Base-by-base conservation (phyloP, 495 filamentous ascomycete genomes). In the Penicillium ucsense region DNA sequence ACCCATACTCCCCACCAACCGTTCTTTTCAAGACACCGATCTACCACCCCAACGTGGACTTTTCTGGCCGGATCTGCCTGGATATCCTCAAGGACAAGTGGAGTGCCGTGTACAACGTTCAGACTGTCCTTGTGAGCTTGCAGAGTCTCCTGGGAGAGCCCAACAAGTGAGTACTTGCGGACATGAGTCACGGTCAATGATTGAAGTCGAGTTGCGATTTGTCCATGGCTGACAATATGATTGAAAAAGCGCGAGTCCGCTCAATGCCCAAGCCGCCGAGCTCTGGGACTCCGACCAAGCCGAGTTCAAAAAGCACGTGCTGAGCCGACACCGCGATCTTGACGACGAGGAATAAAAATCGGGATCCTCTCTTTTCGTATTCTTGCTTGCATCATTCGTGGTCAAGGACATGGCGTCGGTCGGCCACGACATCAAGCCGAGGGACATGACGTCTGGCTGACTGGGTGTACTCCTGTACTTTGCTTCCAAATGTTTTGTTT, bases 31-130 rank as follows among this genome's bases (percentile, higher is more conserved):
- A 85, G 63, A 94, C 89, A 1, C 87, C 88, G 9, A 94, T 95
- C 65, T 94, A 91, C 69, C 89, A 95, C 56, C 89, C 89, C 28
- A 95, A 95, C 54, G 84, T 95, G 51, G 89, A 94, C 64, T 91
- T 92, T 67, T 89, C 88, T 6, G 89, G 88, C 35, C 79, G 88
- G 45, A 94, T 95, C 66, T 95, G 89, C 64, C 74, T 99, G 49
- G 94, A 97, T 66, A 99, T 99, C 56, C 73, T 99, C 43, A 95
- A 95, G 74, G 92, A 96, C 62, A 95, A 95, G 71, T 97, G 92
- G 92, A 94, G 88, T 52, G 83, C 84, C 12, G 88, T 91, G 9
- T 94, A 95, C 76, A 96, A 95, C 57, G 84, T 92, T 47, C 87
- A 92, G 68, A 92, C 83, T 38, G 87, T 99, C 27, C 70, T 99